Evolutionary conservation across 768 basidiomycete genomes (phyloP), one percentile per base, ranked within the genome.

Genomic region (Sporobolomyces roseus): DNA sequence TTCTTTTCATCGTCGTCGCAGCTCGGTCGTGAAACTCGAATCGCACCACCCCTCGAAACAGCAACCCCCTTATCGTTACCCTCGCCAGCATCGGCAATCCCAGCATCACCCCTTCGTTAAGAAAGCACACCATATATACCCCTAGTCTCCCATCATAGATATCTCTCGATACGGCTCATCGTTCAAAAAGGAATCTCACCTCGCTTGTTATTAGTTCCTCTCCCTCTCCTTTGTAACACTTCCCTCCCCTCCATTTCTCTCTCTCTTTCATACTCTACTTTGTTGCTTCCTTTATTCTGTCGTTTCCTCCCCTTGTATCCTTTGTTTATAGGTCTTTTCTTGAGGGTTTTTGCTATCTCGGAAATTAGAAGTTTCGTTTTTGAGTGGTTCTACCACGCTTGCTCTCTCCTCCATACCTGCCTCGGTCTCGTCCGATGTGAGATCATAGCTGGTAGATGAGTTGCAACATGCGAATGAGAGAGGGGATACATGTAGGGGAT

Each of bases 1-100:
- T 56, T 36, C 7, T 9, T 33, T 55, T 21, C 45, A 13, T 46
- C 23, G 12, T 46, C 45, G 6, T 46, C 38, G 17, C 23, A 64
- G 63, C 63, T 64, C n/a, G 45, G 41, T 36, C 46, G 54, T 12
- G 54, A 60, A 60, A 45, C 45, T 13, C 58, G 58, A 48, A 35
- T 23, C 14, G 13, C 43, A n/a, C 4, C 58, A 41, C 16, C 58
- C 45, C 45, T 21, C 12, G 36, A 21, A 13, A n/a, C 58, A 32
- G 21, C 58, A 2, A 2, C 14, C 4, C 14, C 58, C 25, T 41
- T 58, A 13, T 25, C 56, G 2, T 5, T 13, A 16, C 38, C 41
- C 19, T 12, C 41, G 2, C n/a, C 41, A 4, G 38, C 19, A 29
- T 7, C 38, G 4, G 38, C 4, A 9, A 35, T 64, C 12, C 21